These are phyloP conservation scores for Helicostylum pulchrum DNA, from an alignment of 192 early-diverging fungal species.

Conservation along the genomic window DNA sequence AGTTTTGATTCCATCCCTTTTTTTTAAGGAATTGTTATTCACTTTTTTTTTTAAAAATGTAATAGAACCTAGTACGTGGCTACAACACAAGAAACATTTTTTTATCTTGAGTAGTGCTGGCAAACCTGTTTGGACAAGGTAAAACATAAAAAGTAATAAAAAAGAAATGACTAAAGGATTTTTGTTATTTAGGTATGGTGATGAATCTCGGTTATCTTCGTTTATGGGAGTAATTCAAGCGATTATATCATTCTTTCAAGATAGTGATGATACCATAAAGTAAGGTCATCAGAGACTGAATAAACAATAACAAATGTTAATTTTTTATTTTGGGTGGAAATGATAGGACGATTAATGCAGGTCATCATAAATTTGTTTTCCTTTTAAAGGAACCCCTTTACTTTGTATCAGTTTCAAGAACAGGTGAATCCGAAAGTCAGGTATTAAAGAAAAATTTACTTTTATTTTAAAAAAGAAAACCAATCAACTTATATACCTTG, in stretches of 20 bases:
- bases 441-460: conserved; percentile 27
- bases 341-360: conserved; percentile 61
- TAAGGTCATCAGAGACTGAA: conserved; percentile 27
- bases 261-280: conserved; percentile 75
- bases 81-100: conserved; percentile 75
- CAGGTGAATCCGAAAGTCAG: conserved; percentile 72
- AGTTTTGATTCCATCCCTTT: neutral
- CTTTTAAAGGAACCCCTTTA: conserved; percentile 78
- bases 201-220: conserved; percentile 81
- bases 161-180: neutral
- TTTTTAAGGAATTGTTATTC: neutral
- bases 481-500: neutral
- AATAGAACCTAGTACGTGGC: conserved; percentile 48
- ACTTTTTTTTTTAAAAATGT: neutral
- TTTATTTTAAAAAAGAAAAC: neutral
- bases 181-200: conserved; percentile 63
- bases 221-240: conserved; percentile 91
- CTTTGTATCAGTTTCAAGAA: conserved; percentile 75
- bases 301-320: neutral
- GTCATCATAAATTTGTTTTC: conserved; percentile 80
- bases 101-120: conserved; percentile 91
- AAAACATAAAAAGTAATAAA: neutral
- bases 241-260: conserved; percentile 79
- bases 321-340: neutral
- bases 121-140: conserved; percentile 91